phyloP scores from a whole-genome alignment of 2,329 filamentous ascomycete species.

The Uncinocarpus reesii region DNA sequence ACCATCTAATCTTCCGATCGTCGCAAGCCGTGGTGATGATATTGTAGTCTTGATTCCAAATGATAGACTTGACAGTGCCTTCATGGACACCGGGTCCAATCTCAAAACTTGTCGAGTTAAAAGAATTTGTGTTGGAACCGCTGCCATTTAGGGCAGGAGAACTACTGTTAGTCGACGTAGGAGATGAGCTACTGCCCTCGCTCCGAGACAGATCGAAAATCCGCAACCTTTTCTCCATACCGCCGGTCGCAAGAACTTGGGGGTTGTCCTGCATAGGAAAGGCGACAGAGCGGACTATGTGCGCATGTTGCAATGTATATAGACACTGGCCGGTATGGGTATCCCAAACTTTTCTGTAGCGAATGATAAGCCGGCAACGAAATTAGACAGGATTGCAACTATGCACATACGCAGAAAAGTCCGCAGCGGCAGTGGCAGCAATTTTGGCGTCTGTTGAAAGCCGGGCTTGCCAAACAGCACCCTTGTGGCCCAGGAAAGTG shows the following conservation, averaged over 20 bases:
- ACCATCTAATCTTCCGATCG: constrained; percentile 89
- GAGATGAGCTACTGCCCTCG: constrained; percentile 30
- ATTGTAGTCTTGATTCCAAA: constrained; percentile 84
- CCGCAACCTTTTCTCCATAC: constrained; percentile 91
- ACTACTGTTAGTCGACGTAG: constrained; percentile 28
- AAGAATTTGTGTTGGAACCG: constrained; percentile 26
- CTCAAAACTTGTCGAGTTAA: constrained; percentile 60
- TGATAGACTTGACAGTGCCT: constrained; percentile 88
- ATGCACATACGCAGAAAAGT: constrained; percentile 76
- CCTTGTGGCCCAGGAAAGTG: constrained; percentile 96
- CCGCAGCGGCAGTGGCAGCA: constrained; percentile 86
- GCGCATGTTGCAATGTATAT: constrained; percentile 77
- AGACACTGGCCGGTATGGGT: constrained; percentile 86
- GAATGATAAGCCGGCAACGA: constrained; percentile 1
- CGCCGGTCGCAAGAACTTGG: constrained; percentile 79
- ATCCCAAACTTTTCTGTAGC: constrained; percentile 82
- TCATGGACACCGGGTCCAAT: constrained; percentile 76
- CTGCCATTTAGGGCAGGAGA: constrained; percentile 26
- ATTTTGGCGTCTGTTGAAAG: constrained; percentile 78
- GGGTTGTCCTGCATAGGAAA: constrained; percentile 72
- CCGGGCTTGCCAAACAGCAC: constrained; percentile 91
- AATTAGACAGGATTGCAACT: not conserved
- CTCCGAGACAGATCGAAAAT: constrained; percentile 74
- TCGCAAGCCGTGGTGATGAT: constrained; percentile 81
- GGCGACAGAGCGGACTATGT: constrained; percentile 88